Conservation (phyloP, 306 rosid species). For the Alnus rubra region DNA sequence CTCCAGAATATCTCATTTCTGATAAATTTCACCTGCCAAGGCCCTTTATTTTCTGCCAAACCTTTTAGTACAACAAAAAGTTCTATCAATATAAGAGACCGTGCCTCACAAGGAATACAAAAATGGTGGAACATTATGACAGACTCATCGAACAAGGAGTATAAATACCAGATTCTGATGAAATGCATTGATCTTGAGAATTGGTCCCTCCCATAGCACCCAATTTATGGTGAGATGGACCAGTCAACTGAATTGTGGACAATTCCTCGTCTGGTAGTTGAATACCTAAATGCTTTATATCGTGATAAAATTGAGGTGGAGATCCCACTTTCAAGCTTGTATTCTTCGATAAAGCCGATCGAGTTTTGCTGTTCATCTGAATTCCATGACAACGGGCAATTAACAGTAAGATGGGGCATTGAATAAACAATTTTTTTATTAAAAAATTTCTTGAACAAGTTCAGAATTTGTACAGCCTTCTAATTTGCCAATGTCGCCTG, state of each 20-base stretch:
- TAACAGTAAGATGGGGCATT: slow-evolving; percentile 17
- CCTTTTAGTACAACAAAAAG: background rate
- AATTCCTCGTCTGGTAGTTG: slow-evolving; percentile 29
- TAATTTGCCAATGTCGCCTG: slow-evolving; percentile 11
- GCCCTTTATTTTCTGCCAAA: background rate
- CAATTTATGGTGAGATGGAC: slow-evolving; percentile 27
- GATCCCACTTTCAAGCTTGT: slow-evolving; percentile 15
- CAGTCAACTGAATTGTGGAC: slow-evolving; percentile 21
- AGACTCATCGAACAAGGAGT: background rate
- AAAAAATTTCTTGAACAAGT: slow-evolving; percentile 16
- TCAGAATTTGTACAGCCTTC: slow-evolving; percentile 22
- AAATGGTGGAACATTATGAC: background rate
- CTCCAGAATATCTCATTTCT: background rate
- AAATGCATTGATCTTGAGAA: slow-evolving; percentile 38
- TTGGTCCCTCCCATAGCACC: slow-evolving; percentile 27
- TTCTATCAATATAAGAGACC: background rate
- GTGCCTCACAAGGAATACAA: background rate
- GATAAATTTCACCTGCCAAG: background rate
- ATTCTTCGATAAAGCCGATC: slow-evolving; percentile 19
- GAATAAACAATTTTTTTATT: slow-evolving; percentile 13
- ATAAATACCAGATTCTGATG: slow-evolving; percentile 46
- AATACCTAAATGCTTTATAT: slow-evolving; percentile 35
- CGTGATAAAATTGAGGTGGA: slow-evolving; percentile 20
- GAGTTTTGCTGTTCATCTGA: slow-evolving; percentile 27
- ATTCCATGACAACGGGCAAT: slow-evolving; percentile 23